Evolutionary conservation across 225 moss, liverwort and hornwort genomes (phyloP), one percentile per base, ranked within the genome.

Genomic region (Bryum argenteum): DNA sequence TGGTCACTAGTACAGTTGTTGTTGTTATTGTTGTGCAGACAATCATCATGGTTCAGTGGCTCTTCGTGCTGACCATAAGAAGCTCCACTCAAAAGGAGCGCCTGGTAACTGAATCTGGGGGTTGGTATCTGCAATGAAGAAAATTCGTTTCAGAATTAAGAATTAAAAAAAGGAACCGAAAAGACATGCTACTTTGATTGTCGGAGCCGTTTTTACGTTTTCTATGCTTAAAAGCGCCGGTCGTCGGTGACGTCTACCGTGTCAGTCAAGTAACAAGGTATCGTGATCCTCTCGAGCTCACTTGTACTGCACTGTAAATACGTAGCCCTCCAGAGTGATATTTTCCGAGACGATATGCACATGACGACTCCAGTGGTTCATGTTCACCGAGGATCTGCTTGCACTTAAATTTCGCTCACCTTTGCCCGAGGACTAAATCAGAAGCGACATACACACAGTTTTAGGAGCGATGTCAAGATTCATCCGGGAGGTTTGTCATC

Each of bases 401-500:
- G 11, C n/a, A 17, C 22, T 15, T 57, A 6, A 38, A 7, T 21
- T 40, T 69, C 28, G 43, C 23, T 21, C 54, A 21, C 59, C 17
- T 17, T 68, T 11, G 12, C 37, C 15, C 16, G 4, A 5, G 18
- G 43, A 9, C 15, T n/a, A n/a, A 3, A 11, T 47, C 50, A 66
- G 48, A 26, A 50, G 8, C 37, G 21, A 10, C 22, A 37, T 44
- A 17, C 51, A 42, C 17, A 42, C 41, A 64, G 66, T 16, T 26
- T 42, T 10, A 19, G 65, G 57, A 64, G 48, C 33, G 55, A 82
- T 82, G 81, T 74, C 81, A 28, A 61, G 81, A 42, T 61, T 74
- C 39, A 48, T 82, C 33, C 77, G 81, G 66, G 81, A 82, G 81
- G 81, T 82, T 40, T 55, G 55, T 8, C 26, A 11, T 65, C 57